These are phyloP conservation scores for Venturia aucupariae DNA, from an alignment of 2,329 filamentous ascomycete species.

Conservation along the genomic window DNA sequence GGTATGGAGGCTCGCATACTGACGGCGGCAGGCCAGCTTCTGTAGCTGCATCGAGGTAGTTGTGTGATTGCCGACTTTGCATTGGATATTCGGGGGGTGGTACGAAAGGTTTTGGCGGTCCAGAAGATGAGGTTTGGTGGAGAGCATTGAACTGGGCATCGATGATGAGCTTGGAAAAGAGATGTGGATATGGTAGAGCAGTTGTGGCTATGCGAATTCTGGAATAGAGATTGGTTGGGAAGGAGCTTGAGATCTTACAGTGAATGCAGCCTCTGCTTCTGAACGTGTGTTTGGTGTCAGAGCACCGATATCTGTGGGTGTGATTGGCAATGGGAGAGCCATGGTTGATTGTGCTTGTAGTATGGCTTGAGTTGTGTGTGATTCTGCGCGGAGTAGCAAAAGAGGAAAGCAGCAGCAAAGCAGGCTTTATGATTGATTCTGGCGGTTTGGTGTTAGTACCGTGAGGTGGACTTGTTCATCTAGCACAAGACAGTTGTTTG, in stretches of 20 bases:
- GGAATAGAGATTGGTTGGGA: neutral
- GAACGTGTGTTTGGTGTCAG: slow-evolving; percentile 14
- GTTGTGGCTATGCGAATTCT: neutral
- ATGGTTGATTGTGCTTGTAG: neutral
- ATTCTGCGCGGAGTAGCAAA: neutral
- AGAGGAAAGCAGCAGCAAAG: neutral
- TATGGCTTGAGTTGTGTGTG: neutral
- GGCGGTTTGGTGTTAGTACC: too few species aligned
- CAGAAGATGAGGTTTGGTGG: slow-evolving; percentile 9
- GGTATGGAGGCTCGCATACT: slow-evolving; percentile 7
- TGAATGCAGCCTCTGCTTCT: slow-evolving; percentile 14
- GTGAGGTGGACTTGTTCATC: neutral
- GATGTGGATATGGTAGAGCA: neutral
- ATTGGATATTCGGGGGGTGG: neutral
- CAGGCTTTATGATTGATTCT: too few species aligned
- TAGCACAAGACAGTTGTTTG: slow-evolving; percentile 1
- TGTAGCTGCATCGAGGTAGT: slow-evolving; percentile 1
- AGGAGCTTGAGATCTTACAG: neutral
- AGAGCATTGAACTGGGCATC: slow-evolving; percentile 6
- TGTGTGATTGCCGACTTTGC: neutral
- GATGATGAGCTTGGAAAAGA: neutral
- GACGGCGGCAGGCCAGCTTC: neutral
- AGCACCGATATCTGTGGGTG: slow-evolving; percentile 1
- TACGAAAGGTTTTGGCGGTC: slow-evolving; percentile 5
- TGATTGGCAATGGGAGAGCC: slow-evolving; percentile 8